Evolutionary conservation across 139 green algal genomes (phyloP).

Genomic region (Coelastrella sp.): DNA sequence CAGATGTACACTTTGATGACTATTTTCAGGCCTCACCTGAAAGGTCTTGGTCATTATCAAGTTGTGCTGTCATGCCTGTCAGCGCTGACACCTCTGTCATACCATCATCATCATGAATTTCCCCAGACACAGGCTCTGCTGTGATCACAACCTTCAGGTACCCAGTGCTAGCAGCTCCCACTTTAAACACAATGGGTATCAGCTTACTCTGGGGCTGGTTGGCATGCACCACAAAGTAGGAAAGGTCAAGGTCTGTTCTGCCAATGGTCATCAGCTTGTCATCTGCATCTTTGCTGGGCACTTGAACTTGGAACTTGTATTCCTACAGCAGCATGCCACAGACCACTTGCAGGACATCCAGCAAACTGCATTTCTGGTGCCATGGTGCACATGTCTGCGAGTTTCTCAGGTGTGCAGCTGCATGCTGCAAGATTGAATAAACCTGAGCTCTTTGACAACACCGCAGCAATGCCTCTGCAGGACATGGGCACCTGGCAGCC

Average conservation of each 20-base stretch:
- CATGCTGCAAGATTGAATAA: not conserved
- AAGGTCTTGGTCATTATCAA: slow-evolving; percentile 54
- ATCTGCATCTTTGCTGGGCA: slow-evolving; percentile 36
- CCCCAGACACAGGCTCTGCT: slow-evolving; percentile 40
- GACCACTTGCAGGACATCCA: not conserved
- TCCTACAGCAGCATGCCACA: slow-evolving; percentile 51
- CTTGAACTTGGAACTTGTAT: slow-evolving; percentile 71
- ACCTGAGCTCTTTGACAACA: no score
- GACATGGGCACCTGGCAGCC: no score
- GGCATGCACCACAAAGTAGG: slow-evolving; percentile 42
- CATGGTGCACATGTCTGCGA: not conserved
- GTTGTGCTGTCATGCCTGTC: slow-evolving; percentile 55
- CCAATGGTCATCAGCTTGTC: slow-evolving; percentile 58
- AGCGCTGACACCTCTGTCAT: slow-evolving; percentile 66
- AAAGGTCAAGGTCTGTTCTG: slow-evolving; percentile 64
- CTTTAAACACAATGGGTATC: slow-evolving; percentile 58
- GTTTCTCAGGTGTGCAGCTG: not conserved
- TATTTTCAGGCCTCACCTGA: slow-evolving; percentile 40
- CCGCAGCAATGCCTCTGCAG: no score
- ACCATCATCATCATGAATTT: slow-evolving; percentile 51
- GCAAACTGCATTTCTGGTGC: not conserved
- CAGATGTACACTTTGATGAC: no score
- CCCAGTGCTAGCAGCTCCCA: slow-evolving; percentile 52
- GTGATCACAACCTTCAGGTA: slow-evolving; percentile 60
- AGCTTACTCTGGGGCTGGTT: slow-evolving; percentile 29